Percentiles rank a stretch among this genome's conserved stretches.
Conservation (phyloP, 2,329 filamentous ascomycete species). For the Lasiodiplodia citricola region DNA sequence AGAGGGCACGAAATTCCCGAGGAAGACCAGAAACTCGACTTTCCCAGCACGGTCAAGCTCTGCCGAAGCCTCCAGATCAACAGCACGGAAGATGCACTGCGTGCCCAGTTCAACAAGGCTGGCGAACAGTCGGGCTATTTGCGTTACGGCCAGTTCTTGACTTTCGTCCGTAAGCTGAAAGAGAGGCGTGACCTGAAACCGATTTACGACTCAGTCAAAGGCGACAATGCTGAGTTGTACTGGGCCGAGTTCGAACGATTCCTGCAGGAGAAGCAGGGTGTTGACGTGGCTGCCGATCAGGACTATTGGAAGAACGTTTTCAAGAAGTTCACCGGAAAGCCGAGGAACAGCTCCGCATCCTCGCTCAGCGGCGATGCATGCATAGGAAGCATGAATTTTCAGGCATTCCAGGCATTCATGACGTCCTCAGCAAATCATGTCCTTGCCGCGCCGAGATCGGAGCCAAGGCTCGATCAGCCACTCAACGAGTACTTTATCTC, state of each 20-base stretch:
- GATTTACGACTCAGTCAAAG: conserved; percentile 68
- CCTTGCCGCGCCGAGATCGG: conserved; percentile 64
- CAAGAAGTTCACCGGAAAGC: conserved; percentile 62
- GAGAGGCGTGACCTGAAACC: conserved; percentile 79
- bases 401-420: conserved; percentile 70
- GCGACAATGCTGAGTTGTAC: conserved; percentile 69
- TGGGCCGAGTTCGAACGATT: conserved; percentile 77
- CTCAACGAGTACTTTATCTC: conserved; percentile 98
- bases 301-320: conserved; percentile 75
- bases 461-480: conserved; percentile 75
- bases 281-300: conserved; percentile 72
- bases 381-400: conserved; percentile 72
- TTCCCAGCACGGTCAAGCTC: conserved; percentile 78
- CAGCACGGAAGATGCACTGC: conserved; percentile 75
- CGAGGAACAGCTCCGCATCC: conserved; percentile 21
- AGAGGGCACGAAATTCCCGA: conserved; percentile 56
- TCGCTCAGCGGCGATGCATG: conserved; percentile 31
- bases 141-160: conserved; percentile 79
- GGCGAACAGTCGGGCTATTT: conserved; percentile 71
- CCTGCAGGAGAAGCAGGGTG: conserved; percentile 72
- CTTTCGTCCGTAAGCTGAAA: conserved; percentile 83
- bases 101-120: conserved; percentile 74
- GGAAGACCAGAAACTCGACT: conserved; percentile 74
- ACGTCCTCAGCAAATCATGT: conserved; percentile 65
- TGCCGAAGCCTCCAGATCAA: conserved; percentile 94